A percentile compares a stretch with the other conserved stretches of the same genome.
Conservation (phyloP, 75 land plant genomes). For the Pinus taeda region DNA sequence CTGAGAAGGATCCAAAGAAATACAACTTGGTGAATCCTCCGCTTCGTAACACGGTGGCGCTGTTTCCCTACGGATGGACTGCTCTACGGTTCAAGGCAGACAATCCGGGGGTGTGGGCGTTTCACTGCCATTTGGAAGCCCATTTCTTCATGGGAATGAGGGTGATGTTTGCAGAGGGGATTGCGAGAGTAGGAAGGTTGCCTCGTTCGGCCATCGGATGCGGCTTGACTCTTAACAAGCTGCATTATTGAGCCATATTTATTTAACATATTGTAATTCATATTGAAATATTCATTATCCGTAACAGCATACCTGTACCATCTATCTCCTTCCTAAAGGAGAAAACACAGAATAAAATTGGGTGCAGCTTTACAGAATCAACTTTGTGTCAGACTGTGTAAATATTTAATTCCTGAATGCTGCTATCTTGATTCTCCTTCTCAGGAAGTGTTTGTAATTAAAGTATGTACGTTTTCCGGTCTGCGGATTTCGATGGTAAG, state of each 20-base stretch:
- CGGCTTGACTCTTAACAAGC: conserved; percentile 18
- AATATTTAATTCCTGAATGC: too few species aligned
- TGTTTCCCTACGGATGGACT: conserved; percentile 86
- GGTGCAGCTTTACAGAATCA: too few species aligned
- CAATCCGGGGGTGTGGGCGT: conserved; percentile 87
- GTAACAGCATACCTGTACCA: too few species aligned
- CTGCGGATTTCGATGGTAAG: too few species aligned
- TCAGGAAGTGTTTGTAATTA: too few species aligned
- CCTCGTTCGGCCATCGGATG: conserved; percentile 73
- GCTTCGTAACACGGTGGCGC: conserved; percentile 60
- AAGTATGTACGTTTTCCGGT: too few species aligned
- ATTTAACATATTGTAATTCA: too few species aligned
- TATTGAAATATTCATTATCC: too few species aligned
- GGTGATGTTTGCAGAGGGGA: conserved; percentile 71
- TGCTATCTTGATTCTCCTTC: too few species aligned
- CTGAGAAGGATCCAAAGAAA: background rate
- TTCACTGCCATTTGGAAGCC: conserved; percentile 75
- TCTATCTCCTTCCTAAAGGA: too few species aligned
- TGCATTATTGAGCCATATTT: conserved; percentile 14
- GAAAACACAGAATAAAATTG: too few species aligned
- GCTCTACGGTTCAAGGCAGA: conserved; percentile 64
- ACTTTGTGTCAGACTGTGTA: too few species aligned
- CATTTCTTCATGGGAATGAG: conserved; percentile 93
- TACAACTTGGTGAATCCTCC: conserved; percentile 45
- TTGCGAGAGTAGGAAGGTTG: conserved; percentile 52